Base-by-base conservation (phyloP, 2,329 filamentous ascomycete genomes). In the Arthrobotrys pseudoclavata region DNA sequence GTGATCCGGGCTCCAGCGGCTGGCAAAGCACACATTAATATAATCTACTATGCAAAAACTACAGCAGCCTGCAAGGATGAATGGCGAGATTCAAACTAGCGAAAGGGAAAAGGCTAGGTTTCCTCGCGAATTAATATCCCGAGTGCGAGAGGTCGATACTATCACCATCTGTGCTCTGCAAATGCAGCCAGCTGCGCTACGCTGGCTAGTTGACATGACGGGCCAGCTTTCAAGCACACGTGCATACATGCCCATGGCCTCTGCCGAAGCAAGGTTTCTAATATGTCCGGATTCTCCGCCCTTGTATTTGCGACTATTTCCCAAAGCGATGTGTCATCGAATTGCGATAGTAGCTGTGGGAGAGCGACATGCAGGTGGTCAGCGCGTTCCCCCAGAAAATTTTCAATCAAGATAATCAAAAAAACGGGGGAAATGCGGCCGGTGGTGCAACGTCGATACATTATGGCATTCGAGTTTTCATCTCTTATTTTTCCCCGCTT, bases 161-260 rank as follows among this genome's bases (percentile, higher is more conserved):
- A 37, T 42, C 40, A n/a, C 29, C n/a, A 47, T 40, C 48, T 47
- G 60, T 60, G 18, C 50, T 72, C 69, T 60, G 69, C 60, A 63
- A 47, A 13, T 72, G 60, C 61, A 60, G 34, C 55, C 20, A 40
- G 55, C 53, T 37, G 29, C 24, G 52, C 53, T 24, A 4, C 12
- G 1, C 10, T n/a, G 22, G 20, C 20, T 24, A 10, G 20, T 24
- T 24, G 22, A 15, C 47, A 24, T 24, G 34, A 48, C 42, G 24
- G 45, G 69, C 69, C 57, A 72, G 60, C 60, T 48, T 63, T 60
- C 34, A 48, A 48, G 60, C 50, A 64, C 69, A 72, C 60, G 61
- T 64, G 60, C 60, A 72, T 66, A 50, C 60, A 40, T 66, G 40
- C 37, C 20, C 31, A 60, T 60, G 34, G 20, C 18, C 31, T 42